Evolutionary conservation across 768 basidiomycete genomes (phyloP).

Genomic region (Pisolithus sp.): DNA sequence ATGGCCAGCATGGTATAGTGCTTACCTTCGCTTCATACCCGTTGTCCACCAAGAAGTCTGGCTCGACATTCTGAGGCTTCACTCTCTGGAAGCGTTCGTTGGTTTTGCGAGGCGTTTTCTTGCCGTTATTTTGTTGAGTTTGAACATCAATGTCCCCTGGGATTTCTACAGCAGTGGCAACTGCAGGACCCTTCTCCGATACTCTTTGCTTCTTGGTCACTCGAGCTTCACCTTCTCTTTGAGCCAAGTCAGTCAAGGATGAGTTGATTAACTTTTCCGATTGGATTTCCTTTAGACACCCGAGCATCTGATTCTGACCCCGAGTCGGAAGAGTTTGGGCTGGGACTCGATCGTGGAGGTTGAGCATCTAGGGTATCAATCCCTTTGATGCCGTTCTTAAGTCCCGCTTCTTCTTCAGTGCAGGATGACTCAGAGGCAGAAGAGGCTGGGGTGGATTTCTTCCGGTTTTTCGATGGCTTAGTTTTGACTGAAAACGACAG

Average conservation of each 20-base stretch:
- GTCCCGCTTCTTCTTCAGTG: constrained; percentile 2
- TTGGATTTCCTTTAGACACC: constrained; percentile 2
- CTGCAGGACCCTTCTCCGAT: constrained; percentile 43
- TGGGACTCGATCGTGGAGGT: constrained; percentile 1
- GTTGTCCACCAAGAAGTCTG: constrained; percentile 51
- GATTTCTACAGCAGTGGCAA: constrained; percentile 34
- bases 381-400: neutral
- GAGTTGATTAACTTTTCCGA: neutral
- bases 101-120: constrained; percentile 27
- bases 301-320: constrained; percentile 23
- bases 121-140: constrained; percentile 6
- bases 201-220: constrained; percentile 58
- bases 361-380: neutral
- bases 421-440: constrained; percentile 14
- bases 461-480: constrained; percentile 1
- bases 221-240: constrained; percentile 13
- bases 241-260: neutral
- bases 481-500: neutral
- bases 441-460: constrained; percentile 6
- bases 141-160: neutral
- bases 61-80: constrained; percentile 51
- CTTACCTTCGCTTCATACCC: constrained; percentile 74
- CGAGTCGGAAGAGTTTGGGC: constrained; percentile 16
- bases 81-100: constrained; percentile 79
- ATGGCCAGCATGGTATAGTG: constrained; percentile 1